phyloP scores from a whole-genome alignment of 1,139 yeast species.

The Saccharomycopsis hybrid region DNA sequence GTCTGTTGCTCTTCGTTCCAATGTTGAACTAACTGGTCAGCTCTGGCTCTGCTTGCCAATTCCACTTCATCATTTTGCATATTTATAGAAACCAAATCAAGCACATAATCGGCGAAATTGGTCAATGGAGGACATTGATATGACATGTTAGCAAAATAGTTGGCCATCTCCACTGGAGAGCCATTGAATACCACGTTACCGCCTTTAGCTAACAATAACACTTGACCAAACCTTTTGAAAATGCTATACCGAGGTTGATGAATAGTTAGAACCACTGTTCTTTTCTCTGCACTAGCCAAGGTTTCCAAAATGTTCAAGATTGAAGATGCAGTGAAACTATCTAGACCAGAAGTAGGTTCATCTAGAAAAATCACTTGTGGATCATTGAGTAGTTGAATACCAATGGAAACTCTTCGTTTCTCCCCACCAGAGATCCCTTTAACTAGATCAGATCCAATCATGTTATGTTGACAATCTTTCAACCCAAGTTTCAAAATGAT shows the following conservation, averaged over 20 bases:
- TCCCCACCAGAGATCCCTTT: constrained; percentile 89
- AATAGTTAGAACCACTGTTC: constrained; percentile 71
- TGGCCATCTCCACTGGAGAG: constrained; percentile 35
- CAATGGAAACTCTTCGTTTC: constrained; percentile 75
- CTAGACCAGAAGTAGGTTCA: constrained; percentile 88
- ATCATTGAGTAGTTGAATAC: constrained; percentile 64
- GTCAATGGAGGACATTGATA: constrained; percentile 50
- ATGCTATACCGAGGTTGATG: constrained; percentile 78
- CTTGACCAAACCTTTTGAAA: constrained; percentile 56
- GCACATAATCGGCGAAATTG: constrained; percentile 66
- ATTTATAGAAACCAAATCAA: constrained; percentile 57
- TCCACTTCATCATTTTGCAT: constrained; percentile 27
- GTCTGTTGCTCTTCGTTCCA: constrained; percentile 31
- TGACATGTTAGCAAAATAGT: constrained; percentile 41
- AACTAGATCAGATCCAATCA: constrained; percentile 63
- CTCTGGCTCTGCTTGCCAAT: constrained; percentile 32
- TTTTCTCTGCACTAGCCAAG: constrained; percentile 49
- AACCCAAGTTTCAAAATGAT: constrained; percentile 65
- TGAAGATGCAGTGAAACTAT: constrained; percentile 70
- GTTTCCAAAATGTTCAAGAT: constrained; percentile 55
- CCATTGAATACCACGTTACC: constrained; percentile 68
- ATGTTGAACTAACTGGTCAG: constrained; percentile 31
- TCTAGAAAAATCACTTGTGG: constrained; percentile 71
- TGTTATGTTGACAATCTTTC: constrained; percentile 68
- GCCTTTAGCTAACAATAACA: constrained; percentile 63